These are phyloP conservation scores for Eucommia ulmoides DNA, from an alignment of 257 asterid species.

Conservation along the genomic window DNA sequence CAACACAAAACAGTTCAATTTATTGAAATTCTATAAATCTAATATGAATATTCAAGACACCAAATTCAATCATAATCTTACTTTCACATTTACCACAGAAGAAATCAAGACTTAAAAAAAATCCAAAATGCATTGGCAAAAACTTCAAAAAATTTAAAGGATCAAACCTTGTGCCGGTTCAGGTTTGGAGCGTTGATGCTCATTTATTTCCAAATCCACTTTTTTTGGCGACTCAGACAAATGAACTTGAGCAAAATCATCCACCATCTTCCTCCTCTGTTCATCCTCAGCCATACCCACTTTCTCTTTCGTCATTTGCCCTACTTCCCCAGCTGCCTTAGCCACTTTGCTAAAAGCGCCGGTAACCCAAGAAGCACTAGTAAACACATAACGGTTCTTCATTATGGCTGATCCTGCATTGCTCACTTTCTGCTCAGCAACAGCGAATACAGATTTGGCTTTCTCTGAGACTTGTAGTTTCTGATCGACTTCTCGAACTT, in stretches of 20 bases:
- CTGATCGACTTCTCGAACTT: constrained; percentile 76
- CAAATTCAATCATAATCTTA: no score
- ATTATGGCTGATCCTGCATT: constrained; percentile 76
- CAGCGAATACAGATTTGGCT: constrained; percentile 72
- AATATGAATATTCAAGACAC: no score
- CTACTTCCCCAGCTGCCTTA: constrained; percentile 83
- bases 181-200: no score
- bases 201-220: no score
- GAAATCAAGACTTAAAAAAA: no score
- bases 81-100: no score
- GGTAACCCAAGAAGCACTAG: constrained; percentile 82
- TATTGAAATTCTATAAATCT: no score
- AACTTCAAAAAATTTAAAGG: no score
- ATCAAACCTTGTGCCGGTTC: no score
- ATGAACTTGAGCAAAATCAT: constrained; percentile 73
- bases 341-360: constrained; percentile 71
- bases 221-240: constrained; percentile 70
- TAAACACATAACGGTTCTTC: constrained; percentile 77
- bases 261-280: constrained; percentile 71
- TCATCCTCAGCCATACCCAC: constrained; percentile 72
- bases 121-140: no score
- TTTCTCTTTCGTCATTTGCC: constrained; percentile 77
- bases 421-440: constrained; percentile 78
- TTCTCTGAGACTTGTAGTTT: constrained; percentile 82
- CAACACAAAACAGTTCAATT: no score